These are phyloP conservation scores for Colletotrichum zoysiae DNA, from an alignment of 2,329 filamentous ascomycete species.

Conservation along the genomic window DNA sequence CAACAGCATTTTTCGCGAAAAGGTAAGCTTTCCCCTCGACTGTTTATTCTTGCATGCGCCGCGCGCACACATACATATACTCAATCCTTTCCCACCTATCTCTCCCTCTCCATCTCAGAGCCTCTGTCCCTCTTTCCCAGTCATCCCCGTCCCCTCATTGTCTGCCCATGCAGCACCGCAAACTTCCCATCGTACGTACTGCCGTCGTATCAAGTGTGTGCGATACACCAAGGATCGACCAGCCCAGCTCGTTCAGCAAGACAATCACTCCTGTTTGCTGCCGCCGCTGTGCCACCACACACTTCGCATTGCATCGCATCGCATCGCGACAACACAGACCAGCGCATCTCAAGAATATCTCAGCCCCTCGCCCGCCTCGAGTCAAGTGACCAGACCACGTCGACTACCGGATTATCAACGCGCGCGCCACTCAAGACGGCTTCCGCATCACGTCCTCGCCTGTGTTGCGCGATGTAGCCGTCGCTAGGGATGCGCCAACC, in stretches of 20 bases:
- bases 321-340: not conserved
- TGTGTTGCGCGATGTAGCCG: constrained; percentile 3
- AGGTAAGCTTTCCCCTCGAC: constrained; percentile 35
- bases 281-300: constrained; percentile 7
- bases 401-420: not conserved
- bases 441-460: not conserved
- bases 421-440: not conserved
- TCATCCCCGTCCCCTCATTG: not conserved
- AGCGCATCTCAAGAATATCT: not conserved
- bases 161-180: constrained; percentile 14
- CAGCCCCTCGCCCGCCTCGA: not conserved
- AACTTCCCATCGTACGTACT: not conserved
- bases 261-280: not conserved
- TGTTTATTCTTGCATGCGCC: constrained; percentile 25
- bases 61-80: not conserved
- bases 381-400: not conserved
- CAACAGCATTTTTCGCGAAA: constrained; percentile 37
- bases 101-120: not conserved
- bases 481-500: constrained; percentile 19
- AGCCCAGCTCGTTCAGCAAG: not conserved
- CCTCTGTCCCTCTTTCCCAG: constrained; percentile 9
- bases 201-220: constrained; percentile 20
- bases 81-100: not conserved
- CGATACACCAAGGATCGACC: not conserved
- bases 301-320: constrained; percentile 13